phyloP scores from a whole-genome alignment of 2,329 filamentous ascomycete genomes.

The Arachnomyces sp. region DNA sequence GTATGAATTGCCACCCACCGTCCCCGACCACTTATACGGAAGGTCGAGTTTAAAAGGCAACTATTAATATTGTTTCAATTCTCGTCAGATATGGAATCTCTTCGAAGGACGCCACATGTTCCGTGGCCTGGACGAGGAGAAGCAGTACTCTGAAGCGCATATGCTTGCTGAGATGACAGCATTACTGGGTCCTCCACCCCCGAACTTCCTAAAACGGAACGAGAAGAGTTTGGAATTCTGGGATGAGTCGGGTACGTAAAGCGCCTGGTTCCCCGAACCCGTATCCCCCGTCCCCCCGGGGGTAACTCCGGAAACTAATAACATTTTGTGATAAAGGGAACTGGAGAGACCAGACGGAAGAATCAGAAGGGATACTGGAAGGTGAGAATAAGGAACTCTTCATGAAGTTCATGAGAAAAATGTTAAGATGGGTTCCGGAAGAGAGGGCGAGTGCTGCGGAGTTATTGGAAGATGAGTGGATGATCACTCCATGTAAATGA shows the following conservation, averaged over 20 bases:
- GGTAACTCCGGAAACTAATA: conserved; percentile 2
- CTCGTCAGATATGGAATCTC: conserved; percentile 10
- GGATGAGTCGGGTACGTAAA: conserved; percentile 16
- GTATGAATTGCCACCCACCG: conserved; percentile 1
- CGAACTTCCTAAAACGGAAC: conserved; percentile 19
- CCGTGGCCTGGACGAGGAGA: conserved; percentile 18
- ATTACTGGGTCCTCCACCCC: conserved; percentile 20
- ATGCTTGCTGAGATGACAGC: conserved; percentile 20
- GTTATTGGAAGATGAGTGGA: conserved; percentile 32
- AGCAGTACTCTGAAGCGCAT: too few relatives aligned
- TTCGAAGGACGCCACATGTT: conserved; percentile 12
- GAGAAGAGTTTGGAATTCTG: conserved; percentile 22
- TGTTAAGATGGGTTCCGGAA: conserved; percentile 34
- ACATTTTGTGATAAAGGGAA: conserved; percentile 4
- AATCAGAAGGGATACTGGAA: conserved; percentile 15
- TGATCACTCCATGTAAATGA: too few relatives aligned
- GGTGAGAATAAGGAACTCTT: conserved; percentile 28
- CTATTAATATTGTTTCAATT: neutral
- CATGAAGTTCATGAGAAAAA: conserved; percentile 26
- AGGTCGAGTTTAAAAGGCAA: too few relatives aligned
- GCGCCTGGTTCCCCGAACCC: neutral
- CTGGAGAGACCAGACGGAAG: conserved; percentile 16
- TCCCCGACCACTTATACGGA: too few relatives aligned
- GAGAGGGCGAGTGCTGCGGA: conserved; percentile 29
- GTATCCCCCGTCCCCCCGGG: neutral